Evolutionary conservation across 768 basidiomycete species (phyloP), one percentile per base, ranked within the genome.

Genomic region (Chlorophyllum brunneum): DNA sequence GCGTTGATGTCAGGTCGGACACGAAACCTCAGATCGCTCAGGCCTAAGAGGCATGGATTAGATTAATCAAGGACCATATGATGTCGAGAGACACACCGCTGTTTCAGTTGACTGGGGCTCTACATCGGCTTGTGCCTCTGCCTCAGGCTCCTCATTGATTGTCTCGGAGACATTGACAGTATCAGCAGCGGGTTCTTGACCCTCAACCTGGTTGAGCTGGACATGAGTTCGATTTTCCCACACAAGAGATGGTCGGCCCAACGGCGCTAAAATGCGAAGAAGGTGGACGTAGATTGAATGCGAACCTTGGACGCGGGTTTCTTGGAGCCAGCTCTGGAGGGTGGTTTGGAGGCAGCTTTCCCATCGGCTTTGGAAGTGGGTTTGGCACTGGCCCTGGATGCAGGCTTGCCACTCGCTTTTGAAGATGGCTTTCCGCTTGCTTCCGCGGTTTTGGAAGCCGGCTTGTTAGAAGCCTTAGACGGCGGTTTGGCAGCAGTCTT

Each of bases 261-360:
- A 52, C 23, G 33, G 26, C 38, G 48, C 30, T 26, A 54, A 57
- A 38, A 38, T 36, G 50, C 27, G 29, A 34, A 3, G 42, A 53
- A 48, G 37, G 47, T 11, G 34, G 39, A 36, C 45, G 39, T 26
- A 45, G 38, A 26, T 38, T 31, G 27, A 44, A 40, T 39, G 61
- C 71, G 45, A 54, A 72, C 83, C 80, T 82, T 85, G 42, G 82
- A 83, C n/a, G 68, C 71, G 51, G 83, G 82, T 65, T 83, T 84
- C 74, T 76, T 80, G 11, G 81, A 83, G 26, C 72, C 69, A 24
- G 81, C 82, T 58, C 79, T 70, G 44, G 82, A 83, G 16, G 78
- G 69, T 6, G 83, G 81, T 63, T 83, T 83, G 5, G 78, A 80
- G 1, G 70, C 64, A 0, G 78, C 74, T 59, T 78, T 78, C 0